These are phyloP conservation scores for Paramecium caudatum DNA, from an alignment of 73 alveolate species.

Conservation along the genomic window DNA sequence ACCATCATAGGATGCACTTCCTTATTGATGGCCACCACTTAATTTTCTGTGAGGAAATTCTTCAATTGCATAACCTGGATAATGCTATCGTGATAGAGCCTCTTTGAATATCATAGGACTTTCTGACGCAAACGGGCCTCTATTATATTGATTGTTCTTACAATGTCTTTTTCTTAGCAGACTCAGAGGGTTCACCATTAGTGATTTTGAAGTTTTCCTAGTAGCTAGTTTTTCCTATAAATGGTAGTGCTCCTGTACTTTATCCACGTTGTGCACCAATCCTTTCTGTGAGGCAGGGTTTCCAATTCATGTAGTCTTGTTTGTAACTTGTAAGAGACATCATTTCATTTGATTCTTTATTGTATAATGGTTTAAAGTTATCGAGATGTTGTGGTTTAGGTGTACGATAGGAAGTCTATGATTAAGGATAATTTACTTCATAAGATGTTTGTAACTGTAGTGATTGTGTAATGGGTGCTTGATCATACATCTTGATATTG, in stretches of 20 bases:
- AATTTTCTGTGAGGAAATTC: constrained; percentile 18
- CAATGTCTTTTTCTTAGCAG: constrained; percentile 15
- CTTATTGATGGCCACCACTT: background rate
- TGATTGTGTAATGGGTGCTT: background rate
- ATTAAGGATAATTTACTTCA: background rate
- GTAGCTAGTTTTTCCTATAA: constrained; percentile 44
- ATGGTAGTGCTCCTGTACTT: constrained; percentile 55
- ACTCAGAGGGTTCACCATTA: background rate
- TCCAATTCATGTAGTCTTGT: constrained; percentile 47
- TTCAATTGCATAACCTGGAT: constrained; percentile 17
- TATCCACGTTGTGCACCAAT: background rate
- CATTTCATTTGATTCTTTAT: constrained; percentile 42
- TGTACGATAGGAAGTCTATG: constrained; percentile 2
- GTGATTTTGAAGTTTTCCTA: constrained; percentile 1
- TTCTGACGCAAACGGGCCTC: constrained; percentile 61
- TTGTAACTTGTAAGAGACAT: constrained; percentile 32
- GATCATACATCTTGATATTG: constrained; percentile 40
- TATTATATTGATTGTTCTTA: background rate
- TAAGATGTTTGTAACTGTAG: background rate
- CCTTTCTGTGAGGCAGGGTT: constrained; percentile 26
- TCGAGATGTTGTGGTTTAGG: constrained; percentile 13
- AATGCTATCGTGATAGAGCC: background rate
- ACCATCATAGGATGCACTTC: constrained; percentile 31
- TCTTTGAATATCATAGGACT: constrained; percentile 50
- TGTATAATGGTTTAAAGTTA: constrained; percentile 1